Evolutionary conservation across 2,329 filamentous ascomycete species (phyloP).

Genomic region (Dactylellina leptospora): DNA sequence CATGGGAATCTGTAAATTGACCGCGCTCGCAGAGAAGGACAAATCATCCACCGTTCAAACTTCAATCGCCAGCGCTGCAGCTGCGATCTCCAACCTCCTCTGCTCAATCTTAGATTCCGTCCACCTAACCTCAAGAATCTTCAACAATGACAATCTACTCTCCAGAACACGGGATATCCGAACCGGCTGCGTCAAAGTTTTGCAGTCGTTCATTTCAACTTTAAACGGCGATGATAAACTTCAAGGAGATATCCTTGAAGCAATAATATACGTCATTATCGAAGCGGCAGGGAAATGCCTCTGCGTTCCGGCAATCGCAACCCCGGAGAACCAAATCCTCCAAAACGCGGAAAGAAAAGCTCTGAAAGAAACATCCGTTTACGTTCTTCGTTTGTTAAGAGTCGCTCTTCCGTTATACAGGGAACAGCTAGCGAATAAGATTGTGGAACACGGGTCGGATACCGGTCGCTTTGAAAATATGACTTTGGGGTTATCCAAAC

Average conservation of each 20-base stretch:
- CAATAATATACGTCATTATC: constrained; percentile 52
- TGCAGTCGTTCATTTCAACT: constrained; percentile 45
- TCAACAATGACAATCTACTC: constrained; percentile 20
- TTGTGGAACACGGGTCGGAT: neutral
- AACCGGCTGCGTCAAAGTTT: constrained; percentile 35
- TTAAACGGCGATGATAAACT: constrained; percentile 35
- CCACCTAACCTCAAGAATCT: constrained; percentile 37
- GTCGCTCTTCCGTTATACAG: constrained; percentile 37
- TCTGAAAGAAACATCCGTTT: constrained; percentile 53
- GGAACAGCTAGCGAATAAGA: constrained; percentile 17
- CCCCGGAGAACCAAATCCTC: neutral
- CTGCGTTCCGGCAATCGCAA: constrained; percentile 1
- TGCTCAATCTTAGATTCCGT: constrained; percentile 50
- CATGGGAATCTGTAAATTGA: constrained; percentile 32
- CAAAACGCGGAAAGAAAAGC: constrained; percentile 6
- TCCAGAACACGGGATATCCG: constrained; percentile 42
- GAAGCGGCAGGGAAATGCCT: constrained; percentile 51
- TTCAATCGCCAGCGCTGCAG: constrained; percentile 8
- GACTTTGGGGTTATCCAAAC: constrained; percentile 24
- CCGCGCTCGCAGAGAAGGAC: constrained; percentile 4
- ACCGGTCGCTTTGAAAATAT: neutral
- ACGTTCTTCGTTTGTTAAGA: constrained; percentile 55
- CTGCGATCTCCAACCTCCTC: constrained; percentile 30
- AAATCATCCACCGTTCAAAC: constrained; percentile 1
- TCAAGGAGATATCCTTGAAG: constrained; percentile 52